A percentile compares a stretch with the other conserved stretches of the same genome.
phyloP scores from a whole-genome alignment of 106 monocot genomes.

The Allium sativum region DNA sequence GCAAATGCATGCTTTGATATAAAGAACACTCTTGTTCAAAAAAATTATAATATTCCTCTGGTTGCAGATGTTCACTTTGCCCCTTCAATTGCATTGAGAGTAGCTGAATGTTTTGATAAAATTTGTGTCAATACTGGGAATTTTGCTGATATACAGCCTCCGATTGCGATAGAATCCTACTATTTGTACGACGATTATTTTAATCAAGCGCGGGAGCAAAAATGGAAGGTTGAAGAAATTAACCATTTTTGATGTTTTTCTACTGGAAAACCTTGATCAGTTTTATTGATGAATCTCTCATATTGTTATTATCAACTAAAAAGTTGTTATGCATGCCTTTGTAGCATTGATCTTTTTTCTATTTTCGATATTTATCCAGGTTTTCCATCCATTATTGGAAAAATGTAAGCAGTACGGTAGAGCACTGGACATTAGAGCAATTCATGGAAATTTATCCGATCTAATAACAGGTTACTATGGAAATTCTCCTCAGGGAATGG shows the following conservation, averaged over 20 bases:
- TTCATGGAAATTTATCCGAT: slow-evolving; percentile 98
- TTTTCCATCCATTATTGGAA: slow-evolving; percentile 91
- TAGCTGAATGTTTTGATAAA: slow-evolving; percentile 98
- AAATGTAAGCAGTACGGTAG: slow-evolving; percentile 98
- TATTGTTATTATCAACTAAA: not conserved
- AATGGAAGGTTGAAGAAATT: slow-evolving; percentile 48
- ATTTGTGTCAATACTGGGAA: slow-evolving; percentile 99
- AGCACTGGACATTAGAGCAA: slow-evolving; percentile 97
- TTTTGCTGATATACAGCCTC: too few species aligned
- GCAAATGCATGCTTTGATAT: slow-evolving; percentile 99
- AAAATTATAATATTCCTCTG: slow-evolving; percentile 93
- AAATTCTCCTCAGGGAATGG: slow-evolving; percentile 99
- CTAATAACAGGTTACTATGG: slow-evolving; percentile 99
- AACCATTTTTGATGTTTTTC: not conserved
- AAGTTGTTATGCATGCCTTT: not conserved
- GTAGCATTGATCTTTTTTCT: not conserved
- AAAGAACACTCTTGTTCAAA: slow-evolving; percentile 91
- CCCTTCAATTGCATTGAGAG: slow-evolving; percentile 87
- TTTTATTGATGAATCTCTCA: not conserved
- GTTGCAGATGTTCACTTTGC: slow-evolving; percentile 99
- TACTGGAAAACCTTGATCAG: not conserved
- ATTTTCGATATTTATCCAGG: slow-evolving; percentile 23
- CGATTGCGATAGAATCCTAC: too few species aligned
- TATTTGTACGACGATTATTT: too few species aligned
- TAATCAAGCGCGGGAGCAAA: too few species aligned